Evolutionary conservation across 2,329 filamentous ascomycete species (phyloP).

Genomic region (Aspergillus jensenii): DNA sequence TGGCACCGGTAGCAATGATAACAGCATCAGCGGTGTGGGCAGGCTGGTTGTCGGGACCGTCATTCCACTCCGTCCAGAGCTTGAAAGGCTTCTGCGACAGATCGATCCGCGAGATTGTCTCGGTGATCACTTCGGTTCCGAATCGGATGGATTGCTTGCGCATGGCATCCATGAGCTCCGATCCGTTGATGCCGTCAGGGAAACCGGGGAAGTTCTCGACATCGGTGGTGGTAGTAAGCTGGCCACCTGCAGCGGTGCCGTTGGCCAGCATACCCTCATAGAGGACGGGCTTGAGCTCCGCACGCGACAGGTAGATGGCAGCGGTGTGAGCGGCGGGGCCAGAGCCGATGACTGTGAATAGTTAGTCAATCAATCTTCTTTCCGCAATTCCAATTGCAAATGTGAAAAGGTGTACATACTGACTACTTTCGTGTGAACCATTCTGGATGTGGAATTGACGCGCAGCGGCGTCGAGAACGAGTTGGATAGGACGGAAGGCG

Average conservation of each 20-base stretch:
- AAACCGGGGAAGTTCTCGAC: conserved; percentile 98
- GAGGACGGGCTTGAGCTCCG: conserved; percentile 89
- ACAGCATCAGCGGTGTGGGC: conserved; percentile 83
- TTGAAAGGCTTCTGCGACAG: conserved; percentile 82
- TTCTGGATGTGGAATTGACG: conserved; percentile 49
- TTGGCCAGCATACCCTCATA: conserved; percentile 99
- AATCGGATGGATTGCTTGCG: conserved; percentile 85
- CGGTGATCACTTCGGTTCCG: conserved; percentile 87
- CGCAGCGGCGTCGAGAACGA: conserved; percentile 40
- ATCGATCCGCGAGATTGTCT: conserved; percentile 89
- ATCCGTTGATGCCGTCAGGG: conserved; percentile 81
- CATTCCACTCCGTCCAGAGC: conserved; percentile 87
- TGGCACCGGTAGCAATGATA: conserved; percentile 94
- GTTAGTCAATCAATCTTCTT: conserved; percentile 9
- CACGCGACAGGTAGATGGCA: conserved; percentile 91
- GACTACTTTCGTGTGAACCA: conserved; percentile 91
- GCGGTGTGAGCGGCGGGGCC: conserved; percentile 97
- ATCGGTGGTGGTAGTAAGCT: conserved; percentile 97
- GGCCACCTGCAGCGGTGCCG: conserved; percentile 91
- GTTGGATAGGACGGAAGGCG: conserved; percentile 34
- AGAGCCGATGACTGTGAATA: conserved; percentile 72
- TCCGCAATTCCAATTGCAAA: background rate
- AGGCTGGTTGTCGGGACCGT: conserved; percentile 66
- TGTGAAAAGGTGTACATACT: conserved; percentile 53
- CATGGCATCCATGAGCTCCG: conserved; percentile 94